Percentiles rank a stretch among this genome's conserved stretches.
phyloP scores from a whole-genome alignment of 106 monocot species.

The Hemerocallis citrina region DNA sequence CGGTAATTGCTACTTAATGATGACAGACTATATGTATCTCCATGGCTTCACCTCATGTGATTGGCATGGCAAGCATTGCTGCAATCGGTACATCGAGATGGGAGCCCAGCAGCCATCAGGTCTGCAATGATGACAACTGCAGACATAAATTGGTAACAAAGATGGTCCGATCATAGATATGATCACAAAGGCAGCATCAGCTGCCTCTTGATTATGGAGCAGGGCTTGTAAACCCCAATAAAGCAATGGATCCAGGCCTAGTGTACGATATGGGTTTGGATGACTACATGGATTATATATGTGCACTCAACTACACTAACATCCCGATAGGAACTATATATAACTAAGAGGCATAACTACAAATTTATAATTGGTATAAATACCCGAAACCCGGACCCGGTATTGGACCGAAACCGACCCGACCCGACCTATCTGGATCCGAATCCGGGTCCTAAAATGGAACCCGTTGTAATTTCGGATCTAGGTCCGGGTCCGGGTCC shows the following conservation, averaged over 20 bases:
- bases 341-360: slow-evolving; percentile 5
- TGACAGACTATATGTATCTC: slow-evolving; percentile 26
- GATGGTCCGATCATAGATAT: slow-evolving; percentile 9
- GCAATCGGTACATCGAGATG: slow-evolving; percentile 21
- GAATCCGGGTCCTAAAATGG: no score
- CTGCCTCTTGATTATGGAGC: slow-evolving; percentile 29
- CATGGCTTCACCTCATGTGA: slow-evolving; percentile 36
- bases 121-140: slow-evolving; percentile 55
- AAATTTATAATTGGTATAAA: no score
- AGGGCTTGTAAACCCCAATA: slow-evolving; percentile 38
- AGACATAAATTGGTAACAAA: slow-evolving; percentile 15
- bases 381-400: no score
- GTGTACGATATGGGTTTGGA: slow-evolving; percentile 27
- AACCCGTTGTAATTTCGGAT: no score
- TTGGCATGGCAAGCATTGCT: slow-evolving; percentile 36
- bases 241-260: slow-evolving; percentile 44
- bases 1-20: not conserved
- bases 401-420: no score
- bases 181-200: not conserved
- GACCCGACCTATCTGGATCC: no score
- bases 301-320: slow-evolving; percentile 28
- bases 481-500: no score
- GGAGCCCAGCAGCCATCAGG: slow-evolving; percentile 34
- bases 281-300: slow-evolving; percentile 41
- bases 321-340: slow-evolving; percentile 10